phyloP scores from a whole-genome alignment of 495 filamentous ascomycete genomes.

The Hyaloscypha finlandica region DNA sequence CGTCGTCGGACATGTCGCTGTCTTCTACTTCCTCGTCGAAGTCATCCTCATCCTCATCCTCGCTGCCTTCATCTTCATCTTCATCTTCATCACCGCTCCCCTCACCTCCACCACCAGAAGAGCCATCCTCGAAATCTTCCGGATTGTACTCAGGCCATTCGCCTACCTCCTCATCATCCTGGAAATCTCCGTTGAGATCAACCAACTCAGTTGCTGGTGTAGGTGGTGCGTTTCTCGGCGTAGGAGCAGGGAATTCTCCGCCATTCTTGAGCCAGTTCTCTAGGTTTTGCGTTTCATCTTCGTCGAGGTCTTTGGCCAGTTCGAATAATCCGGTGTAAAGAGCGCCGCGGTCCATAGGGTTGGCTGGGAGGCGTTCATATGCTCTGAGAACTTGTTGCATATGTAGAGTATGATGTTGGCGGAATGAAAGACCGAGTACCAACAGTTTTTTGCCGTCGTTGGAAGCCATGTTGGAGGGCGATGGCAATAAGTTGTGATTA shows the following conservation, averaged over 20 bases:
- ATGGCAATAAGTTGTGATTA: too few relatives aligned
- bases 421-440: conserved; percentile 9
- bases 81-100: background rate
- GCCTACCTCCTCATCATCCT: background rate
- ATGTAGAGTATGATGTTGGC: conserved; percentile 9
- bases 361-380: background rate
- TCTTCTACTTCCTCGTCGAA: too few relatives aligned
- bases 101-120: background rate
- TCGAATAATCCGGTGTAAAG: conserved; percentile 7
- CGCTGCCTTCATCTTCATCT: background rate
- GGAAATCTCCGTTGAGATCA: background rate
- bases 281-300: background rate
- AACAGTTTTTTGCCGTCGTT: background rate
- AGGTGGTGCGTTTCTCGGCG: background rate
- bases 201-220: background rate
- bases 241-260: conserved; percentile 7
- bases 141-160: background rate
- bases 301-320: conserved; percentile 2
- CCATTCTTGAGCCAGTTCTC: conserved; percentile 13
- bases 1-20: background rate
- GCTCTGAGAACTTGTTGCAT: conserved; percentile 14
- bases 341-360: background rate
- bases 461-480: background rate
- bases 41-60: conserved; percentile 11
- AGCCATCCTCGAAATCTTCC: background rate